These are phyloP conservation scores for Ganoderma sinense DNA, from an alignment of 1,284 basidiomycete genomes.

Conservation along the genomic window DNA sequence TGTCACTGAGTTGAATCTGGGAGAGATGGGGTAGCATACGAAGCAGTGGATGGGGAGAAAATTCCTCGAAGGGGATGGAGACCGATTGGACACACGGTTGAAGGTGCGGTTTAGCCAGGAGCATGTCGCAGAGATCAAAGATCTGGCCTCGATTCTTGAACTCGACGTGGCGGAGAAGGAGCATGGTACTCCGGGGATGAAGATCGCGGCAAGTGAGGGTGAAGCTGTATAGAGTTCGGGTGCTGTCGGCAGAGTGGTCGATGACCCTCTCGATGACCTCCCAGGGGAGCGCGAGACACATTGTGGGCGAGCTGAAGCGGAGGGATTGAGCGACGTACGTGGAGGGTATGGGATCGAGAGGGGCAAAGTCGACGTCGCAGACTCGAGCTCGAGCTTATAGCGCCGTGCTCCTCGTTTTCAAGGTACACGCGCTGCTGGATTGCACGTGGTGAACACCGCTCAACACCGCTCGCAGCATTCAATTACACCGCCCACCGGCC, in stretches of 20 bases:
- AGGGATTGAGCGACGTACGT: too few species aligned
- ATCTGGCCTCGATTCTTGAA: neutral
- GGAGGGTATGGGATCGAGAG: neutral
- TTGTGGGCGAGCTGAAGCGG: too few species aligned
- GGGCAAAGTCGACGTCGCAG: neutral
- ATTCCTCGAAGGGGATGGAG: neutral
- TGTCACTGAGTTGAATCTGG: neutral
- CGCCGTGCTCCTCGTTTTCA: neutral
- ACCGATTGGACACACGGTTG: neutral
- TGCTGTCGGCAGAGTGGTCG: neutral
- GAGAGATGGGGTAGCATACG: neutral
- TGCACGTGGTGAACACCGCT: too few species aligned
- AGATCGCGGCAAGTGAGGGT: conserved; percentile 1
- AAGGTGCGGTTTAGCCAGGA: neutral
- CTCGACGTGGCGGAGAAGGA: neutral
- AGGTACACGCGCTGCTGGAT: too few species aligned
- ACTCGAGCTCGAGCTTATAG: neutral
- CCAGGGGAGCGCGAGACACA: neutral
- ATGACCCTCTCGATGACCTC: conserved; percentile 5
- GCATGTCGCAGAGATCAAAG: neutral
- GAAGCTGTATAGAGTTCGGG: neutral
- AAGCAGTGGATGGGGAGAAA: neutral
- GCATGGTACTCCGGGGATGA: neutral
- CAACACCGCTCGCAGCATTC: too few species aligned
- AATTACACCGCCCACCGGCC: too few species aligned